Base-by-base conservation (phyloP, 2,329 filamentous ascomycete species). In the Aspergillus nomiae region DNA sequence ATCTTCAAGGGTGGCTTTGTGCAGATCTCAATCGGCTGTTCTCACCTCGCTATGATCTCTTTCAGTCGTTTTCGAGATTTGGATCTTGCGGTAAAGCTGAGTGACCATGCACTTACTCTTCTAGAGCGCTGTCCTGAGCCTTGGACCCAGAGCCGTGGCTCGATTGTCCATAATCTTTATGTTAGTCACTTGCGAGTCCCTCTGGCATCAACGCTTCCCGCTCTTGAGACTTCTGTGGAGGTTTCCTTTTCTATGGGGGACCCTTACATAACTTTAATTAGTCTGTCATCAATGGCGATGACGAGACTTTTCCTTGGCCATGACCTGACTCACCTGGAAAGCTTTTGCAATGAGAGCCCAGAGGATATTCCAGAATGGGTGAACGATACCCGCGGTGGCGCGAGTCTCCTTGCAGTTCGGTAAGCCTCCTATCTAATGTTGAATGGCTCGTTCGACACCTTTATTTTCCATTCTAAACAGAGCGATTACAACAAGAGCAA, bases 101-200 rank as follows among this genome's bases (percentile, higher is more conserved):
- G 84, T 50, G 80, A 84, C 34, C 79, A 84, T 38, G 84, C 85
- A 1, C 77, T 86, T 51, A 76, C 78, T 34, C 75, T 89, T 7
- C 81, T 87, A 58, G 80, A 84, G 19, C 75, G 78, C 56, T 87
- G 83, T 63, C 78, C 82, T 2, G 82, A 85, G 59, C 69, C 80
- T 3, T 88, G 86, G 71, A 86, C 85, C 0, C 75, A 83, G 26
- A 85, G 85, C 28, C 79, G 86, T 53, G 85, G 85, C 3, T 81
- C 84, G 46, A 86, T 86, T 1, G 74, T 88, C 26, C 83, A 86
- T 61, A 81, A 83, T n/a, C 74, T 87, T 10, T 89, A 88, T 71
- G 76, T 89, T n/a, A 86, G 85, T n/a, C 87, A 89, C 70, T 71
- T 89, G 28, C 80, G 84, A 62, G 77, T 80, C 12, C 84, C 85